These are phyloP conservation scores for Neoboletus brunneissimus DNA, from an alignment of 768 basidiomycete species.

Conservation along the genomic window DNA sequence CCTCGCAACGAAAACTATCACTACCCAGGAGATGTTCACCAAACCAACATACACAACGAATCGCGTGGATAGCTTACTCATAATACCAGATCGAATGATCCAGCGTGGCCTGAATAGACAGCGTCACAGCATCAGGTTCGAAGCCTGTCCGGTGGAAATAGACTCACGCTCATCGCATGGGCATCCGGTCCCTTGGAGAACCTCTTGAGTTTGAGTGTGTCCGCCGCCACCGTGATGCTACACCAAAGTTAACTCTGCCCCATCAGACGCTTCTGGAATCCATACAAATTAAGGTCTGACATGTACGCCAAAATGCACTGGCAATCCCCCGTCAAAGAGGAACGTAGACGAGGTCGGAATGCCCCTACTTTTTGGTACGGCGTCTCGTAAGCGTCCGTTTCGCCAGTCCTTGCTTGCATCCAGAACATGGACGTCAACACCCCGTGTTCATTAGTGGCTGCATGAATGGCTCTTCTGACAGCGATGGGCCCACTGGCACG, in stretches of 20 bases:
- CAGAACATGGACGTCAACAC: constrained; percentile 62
- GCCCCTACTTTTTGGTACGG: constrained; percentile 70
- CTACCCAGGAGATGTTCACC: constrained; percentile 35
- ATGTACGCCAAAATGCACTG: constrained; percentile 79
- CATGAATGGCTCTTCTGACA: constrained; percentile 51
- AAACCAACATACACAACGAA: neutral
- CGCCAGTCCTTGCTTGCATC: constrained; percentile 67
- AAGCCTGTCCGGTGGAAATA: neutral
- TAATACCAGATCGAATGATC: constrained; percentile 84
- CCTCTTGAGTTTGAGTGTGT: constrained; percentile 53
- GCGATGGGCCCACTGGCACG: constrained; percentile 66
- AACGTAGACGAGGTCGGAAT: neutral
- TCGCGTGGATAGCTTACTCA: constrained; percentile 42
- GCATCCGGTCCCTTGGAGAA: constrained; percentile 48
- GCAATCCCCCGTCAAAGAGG: constrained; percentile 2
- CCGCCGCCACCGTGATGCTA: constrained; percentile 57
- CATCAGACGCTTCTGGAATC: constrained; percentile 8
- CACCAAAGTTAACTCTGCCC: constrained; percentile 4
- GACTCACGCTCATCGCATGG: constrained; percentile 60
- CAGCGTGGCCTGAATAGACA: constrained; percentile 46
- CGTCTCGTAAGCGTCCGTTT: constrained; percentile 58
- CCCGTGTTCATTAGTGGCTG: constrained; percentile 44
- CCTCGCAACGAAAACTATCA: constrained; percentile 71
- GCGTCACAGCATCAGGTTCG: constrained; percentile 5
- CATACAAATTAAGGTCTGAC: constrained; percentile 77